Conservation (phyloP, 768 basidiomycete genomes). For the Trametes cingulata region DNA sequence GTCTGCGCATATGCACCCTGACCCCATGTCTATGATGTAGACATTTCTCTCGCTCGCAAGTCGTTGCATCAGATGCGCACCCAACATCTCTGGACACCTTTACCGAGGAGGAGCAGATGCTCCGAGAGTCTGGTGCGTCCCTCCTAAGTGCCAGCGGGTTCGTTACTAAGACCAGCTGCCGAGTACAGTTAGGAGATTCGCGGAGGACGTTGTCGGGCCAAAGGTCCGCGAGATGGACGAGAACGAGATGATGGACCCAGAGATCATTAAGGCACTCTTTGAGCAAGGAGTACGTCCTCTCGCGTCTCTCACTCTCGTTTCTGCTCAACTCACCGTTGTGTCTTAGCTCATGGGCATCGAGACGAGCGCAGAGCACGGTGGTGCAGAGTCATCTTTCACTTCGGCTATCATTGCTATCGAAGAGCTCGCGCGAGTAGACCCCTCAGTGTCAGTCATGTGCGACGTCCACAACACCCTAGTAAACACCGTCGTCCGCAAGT, state of each 20-base stretch:
- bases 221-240: slow-evolving; percentile 98
- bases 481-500: slow-evolving; percentile 88
- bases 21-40: not conserved
- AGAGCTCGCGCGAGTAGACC: slow-evolving; percentile 94
- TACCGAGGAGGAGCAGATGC: slow-evolving; percentile 93
- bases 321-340: not conserved
- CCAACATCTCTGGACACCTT: slow-evolving; percentile 73
- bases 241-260: slow-evolving; percentile 90
- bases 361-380: slow-evolving; percentile 79
- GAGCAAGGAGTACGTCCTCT: slow-evolving; percentile 80
- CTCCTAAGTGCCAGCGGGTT: not conserved
- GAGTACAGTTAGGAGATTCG: slow-evolving; percentile 57
- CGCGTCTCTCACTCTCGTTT: not conserved
- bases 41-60: slow-evolving; percentile 14
- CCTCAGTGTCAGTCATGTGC: slow-evolving; percentile 93
- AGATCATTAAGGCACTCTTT: slow-evolving; percentile 83
- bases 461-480: slow-evolving; percentile 99
- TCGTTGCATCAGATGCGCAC: slow-evolving; percentile 6
- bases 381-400: slow-evolving; percentile 89
- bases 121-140: slow-evolving; percentile 81
- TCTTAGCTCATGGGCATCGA: slow-evolving; percentile 96
- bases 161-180: not conserved
- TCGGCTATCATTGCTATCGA: slow-evolving; percentile 96
- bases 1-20: not conserved
- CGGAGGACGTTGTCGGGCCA: slow-evolving; percentile 85